Evolutionary conservation across 129 eudicot genomes (phyloP), one percentile per base, ranked within the genome.

Genomic region (Escallonia herrerae): DNA sequence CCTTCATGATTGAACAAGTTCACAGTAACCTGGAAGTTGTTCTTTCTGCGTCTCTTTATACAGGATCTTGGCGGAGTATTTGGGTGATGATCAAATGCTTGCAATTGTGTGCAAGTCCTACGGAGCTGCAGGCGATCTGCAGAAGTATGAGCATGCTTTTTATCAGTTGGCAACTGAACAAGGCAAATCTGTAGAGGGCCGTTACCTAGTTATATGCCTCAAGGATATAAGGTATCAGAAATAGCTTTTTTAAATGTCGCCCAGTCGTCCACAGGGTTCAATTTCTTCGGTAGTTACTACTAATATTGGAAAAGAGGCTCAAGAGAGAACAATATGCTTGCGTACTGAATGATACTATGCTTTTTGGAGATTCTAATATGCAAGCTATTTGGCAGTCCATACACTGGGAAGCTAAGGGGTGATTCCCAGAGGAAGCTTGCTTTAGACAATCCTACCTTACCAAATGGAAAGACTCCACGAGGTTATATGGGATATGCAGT

Each of bases 401-500:
- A 64, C 15, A 11, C 38, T 1, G 64, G 69, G 10, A 72, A 60
- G 47, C 10, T 62, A 37, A 58, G 66, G 3, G 54, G 53, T 47
- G 80, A 81, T 72, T 72, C 65, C 3, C 80, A 80, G n/a, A 71
- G 77, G 59, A 80, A 62, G 77, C 86, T 90, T 56, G n/a, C 72
- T 22, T 53, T 90, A 60, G 69, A 62, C 2, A 38, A 56, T 48
- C 97, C 97, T 22, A 65, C 62, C 2, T 76, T 84, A 70, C 79
- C 83, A 4, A 14, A 73, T 64, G 95, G 97, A 63, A 64, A 65
- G 0, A 58, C 40, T 15, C 89, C 91, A 39, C 43, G 53, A 5
- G 95, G 97, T 22, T 90, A 71, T 64, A 2, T 80, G 57, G 97
- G 89, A 1, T 84, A 77, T 72, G 97, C 97, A 2, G 89, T 84